phyloP scores from a whole-genome alignment of 208 protist species.

The Wallacemonas sp. region DNA sequence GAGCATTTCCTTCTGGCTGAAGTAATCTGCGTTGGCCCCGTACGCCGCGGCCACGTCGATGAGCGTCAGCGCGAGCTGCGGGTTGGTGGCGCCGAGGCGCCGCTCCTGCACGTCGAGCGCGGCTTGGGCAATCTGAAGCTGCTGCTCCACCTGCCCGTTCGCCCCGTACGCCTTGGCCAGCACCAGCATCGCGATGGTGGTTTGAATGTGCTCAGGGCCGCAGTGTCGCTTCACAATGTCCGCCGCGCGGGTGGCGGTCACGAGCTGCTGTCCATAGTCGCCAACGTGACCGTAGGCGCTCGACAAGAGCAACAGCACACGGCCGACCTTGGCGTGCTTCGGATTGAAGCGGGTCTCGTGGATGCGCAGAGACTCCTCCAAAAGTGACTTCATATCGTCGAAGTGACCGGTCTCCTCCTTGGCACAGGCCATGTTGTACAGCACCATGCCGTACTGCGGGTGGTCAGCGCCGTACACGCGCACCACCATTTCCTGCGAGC shows the following conservation, averaged over 20 bases:
- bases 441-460: slow-evolving; percentile 86
- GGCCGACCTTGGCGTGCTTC: slow-evolving; percentile 75
- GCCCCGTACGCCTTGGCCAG: slow-evolving; percentile 67
- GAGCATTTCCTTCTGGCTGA: slow-evolving; percentile 67
- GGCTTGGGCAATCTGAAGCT: slow-evolving; percentile 63
- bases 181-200: slow-evolving; percentile 69
- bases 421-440: slow-evolving; percentile 85
- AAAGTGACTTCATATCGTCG: slow-evolving; percentile 69
- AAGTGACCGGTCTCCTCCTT: slow-evolving; percentile 79
- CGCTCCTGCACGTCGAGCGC: slow-evolving; percentile 79
- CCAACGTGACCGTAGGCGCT: slow-evolving; percentile 71
- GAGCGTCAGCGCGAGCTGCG: slow-evolving; percentile 75
- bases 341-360: slow-evolving; percentile 74
- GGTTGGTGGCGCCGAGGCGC: slow-evolving; percentile 69
- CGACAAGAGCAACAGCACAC: slow-evolving; percentile 75
- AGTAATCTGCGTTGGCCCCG: slow-evolving; percentile 65
- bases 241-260: slow-evolving; percentile 55
- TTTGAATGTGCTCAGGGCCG: slow-evolving; percentile 77
- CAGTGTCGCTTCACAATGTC: slow-evolving; percentile 83
- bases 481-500: slow-evolving; percentile 57
- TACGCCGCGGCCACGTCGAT: slow-evolving; percentile 74
- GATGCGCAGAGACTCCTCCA: slow-evolving; percentile 63
- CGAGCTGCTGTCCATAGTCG: slow-evolving; percentile 59
- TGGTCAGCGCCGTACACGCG: slow-evolving; percentile 71
- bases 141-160: slow-evolving; percentile 49